Percentiles rank a stretch among this genome's conserved stretches.
These are phyloP conservation scores for Arabis alpina DNA, from an alignment of 345 rosid genomes.

Conservation along the genomic window DNA sequence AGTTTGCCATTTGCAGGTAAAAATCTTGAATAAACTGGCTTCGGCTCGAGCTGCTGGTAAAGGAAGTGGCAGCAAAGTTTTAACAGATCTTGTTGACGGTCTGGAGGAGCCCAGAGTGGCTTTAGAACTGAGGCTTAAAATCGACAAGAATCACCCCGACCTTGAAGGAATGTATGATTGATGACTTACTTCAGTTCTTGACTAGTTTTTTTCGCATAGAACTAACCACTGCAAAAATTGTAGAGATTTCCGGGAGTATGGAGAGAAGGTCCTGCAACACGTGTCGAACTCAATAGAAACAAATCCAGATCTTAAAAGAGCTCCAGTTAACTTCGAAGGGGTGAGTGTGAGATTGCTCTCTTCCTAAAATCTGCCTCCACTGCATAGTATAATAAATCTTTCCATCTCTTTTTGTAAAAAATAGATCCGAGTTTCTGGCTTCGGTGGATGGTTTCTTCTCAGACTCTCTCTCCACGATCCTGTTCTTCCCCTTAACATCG, in stretches of 20 bases:
- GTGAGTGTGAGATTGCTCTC: conserved; percentile 48
- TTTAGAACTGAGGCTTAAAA: conserved; percentile 84
- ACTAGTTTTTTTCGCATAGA: neutral
- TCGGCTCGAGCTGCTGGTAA: conserved; percentile 79
- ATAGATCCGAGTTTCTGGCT: conserved; percentile 89
- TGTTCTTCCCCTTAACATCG: conserved; percentile 97
- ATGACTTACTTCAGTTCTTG: conserved; percentile 14
- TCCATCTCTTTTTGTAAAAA: conserved; percentile 20
- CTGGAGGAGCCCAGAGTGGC: conserved; percentile 80
- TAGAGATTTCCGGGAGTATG: conserved; percentile 91
- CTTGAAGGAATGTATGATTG: conserved; percentile 84
- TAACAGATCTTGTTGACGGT: conserved; percentile 83
- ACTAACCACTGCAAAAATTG: conserved; percentile 7
- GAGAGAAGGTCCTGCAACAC: conserved; percentile 82
- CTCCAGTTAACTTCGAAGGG: conserved; percentile 89
- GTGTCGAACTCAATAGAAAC: conserved; percentile 58
- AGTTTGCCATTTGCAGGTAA: conserved; percentile 61
- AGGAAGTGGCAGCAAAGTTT: conserved; percentile 76
- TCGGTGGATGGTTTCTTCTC: conserved; percentile 98
- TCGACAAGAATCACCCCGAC: conserved; percentile 78
- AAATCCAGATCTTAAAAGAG: conserved; percentile 72
- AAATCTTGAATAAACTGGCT: conserved; percentile 91
- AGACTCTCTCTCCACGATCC: conserved; percentile 98
- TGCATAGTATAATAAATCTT: conserved; percentile 15
- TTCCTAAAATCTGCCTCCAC: neutral